Evolutionary conservation across 805 yeast species (phyloP).

Genomic region (Metschnikowia corniflorae): DNA sequence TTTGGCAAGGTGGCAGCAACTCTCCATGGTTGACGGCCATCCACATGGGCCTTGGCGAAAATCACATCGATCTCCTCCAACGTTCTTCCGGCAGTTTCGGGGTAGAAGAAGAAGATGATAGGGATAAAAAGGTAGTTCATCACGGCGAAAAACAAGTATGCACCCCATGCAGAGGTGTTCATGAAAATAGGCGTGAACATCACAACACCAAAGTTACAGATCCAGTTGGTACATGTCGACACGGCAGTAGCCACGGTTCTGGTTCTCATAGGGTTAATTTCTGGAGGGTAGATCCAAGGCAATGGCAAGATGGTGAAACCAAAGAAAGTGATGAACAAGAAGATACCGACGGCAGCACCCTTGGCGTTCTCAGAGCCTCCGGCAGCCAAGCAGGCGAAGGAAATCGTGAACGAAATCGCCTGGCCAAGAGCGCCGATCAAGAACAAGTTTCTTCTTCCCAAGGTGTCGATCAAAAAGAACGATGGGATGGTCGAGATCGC

Average conservation of each 20-base stretch:
- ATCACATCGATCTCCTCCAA: conserved; percentile 54
- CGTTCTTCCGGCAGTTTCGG: conserved; percentile 43
- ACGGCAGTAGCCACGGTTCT: conserved; percentile 44
- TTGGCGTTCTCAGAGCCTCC: conserved; percentile 33
- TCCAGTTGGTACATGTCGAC: conserved; percentile 46
- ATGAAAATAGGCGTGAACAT: conserved; percentile 45
- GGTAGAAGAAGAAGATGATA: conserved; percentile 51
- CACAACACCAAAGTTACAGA: conserved; percentile 43
- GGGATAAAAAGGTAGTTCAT: conserved; percentile 46
- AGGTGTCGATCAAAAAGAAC: conserved; percentile 39
- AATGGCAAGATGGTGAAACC: conserved; percentile 43
- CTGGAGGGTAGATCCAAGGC: conserved; percentile 48
- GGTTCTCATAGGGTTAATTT: conserved; percentile 45
- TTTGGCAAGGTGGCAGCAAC: conserved; percentile 64
- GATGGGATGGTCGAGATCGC: conserved; percentile 50
- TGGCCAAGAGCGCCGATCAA: conserved; percentile 43
- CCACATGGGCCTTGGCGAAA: conserved; percentile 58
- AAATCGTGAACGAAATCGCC: conserved; percentile 36
- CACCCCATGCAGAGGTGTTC: conserved; percentile 36
- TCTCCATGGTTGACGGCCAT: conserved; percentile 55
- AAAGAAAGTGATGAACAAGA: conserved; percentile 42
- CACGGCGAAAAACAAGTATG: conserved; percentile 40
- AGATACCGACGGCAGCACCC: conserved; percentile 46
- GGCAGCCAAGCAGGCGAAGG: conserved; percentile 39
- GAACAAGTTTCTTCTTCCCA: conserved; percentile 46